phyloP scores from a whole-genome alignment of 73 alveolate species.

The Blepharisma stoltei region DNA sequence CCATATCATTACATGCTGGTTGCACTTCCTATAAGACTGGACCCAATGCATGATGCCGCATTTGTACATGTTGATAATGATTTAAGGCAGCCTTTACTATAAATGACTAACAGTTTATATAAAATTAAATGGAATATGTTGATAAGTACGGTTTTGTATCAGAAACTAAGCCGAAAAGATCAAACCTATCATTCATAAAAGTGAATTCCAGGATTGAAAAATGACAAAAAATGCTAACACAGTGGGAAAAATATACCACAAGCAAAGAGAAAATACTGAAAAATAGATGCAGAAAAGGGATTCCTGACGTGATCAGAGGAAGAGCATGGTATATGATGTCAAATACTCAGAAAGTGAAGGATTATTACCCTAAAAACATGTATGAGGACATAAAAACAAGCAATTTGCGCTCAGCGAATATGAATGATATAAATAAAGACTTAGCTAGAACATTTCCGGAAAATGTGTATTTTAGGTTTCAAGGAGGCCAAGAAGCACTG shows the following conservation, averaged over 20 bases:
- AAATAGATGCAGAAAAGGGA: conserved; percentile 60
- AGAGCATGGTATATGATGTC: conserved; percentile 53
- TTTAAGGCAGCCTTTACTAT: too few species aligned
- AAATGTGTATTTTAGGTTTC: background rate
- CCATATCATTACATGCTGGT: too few species aligned
- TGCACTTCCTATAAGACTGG: too few species aligned
- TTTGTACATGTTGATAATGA: too few species aligned
- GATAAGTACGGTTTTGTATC: too few species aligned
- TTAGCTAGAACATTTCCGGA: conserved; percentile 39
- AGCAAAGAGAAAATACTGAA: conserved; percentile 5
- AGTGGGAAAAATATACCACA: background rate
- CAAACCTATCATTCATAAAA: background rate
- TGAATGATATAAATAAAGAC: conserved; percentile 31
- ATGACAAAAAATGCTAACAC: conserved; percentile 13
- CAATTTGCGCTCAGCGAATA: background rate
- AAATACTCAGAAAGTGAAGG: background rate
- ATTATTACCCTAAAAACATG: background rate
- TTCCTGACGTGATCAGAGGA: conserved; percentile 64
- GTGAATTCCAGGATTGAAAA: conserved; percentile 8
- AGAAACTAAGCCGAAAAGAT: too few species aligned
- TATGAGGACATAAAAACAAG: background rate
- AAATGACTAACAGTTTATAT: too few species aligned
- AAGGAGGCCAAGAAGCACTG: conserved; percentile 36
- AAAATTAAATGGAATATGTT: too few species aligned
- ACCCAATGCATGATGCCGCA: too few species aligned